Evolutionary conservation across 345 rosid genomes (phyloP).

Genomic region (Trapa incisa): DNA sequence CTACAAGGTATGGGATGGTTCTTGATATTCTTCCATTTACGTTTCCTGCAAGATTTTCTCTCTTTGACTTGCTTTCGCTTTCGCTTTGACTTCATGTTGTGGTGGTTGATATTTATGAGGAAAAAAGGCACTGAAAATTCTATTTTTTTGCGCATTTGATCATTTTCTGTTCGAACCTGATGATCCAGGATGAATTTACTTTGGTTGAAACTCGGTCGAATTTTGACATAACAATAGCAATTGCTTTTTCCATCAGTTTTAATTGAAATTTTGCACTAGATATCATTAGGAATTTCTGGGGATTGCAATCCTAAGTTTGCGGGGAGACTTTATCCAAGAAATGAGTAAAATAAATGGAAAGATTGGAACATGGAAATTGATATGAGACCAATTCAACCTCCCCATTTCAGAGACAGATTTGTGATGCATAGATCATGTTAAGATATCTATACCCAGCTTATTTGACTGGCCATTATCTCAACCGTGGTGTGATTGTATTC

Average conservation of each 20-base stretch:
- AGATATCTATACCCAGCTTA: background rate
- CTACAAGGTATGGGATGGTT: constrained; percentile 31
- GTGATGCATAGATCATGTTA: background rate
- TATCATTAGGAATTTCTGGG: background rate
- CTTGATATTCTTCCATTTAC: background rate
- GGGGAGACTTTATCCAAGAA: background rate
- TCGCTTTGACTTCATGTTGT: too few species aligned
- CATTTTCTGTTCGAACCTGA: too few species aligned
- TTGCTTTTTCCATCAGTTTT: background rate
- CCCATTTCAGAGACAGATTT: background rate
- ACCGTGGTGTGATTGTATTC: background rate
- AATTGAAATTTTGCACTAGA: background rate
- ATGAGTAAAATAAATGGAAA: too few species aligned
- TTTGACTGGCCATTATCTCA: too few species aligned
- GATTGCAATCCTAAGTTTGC: background rate
- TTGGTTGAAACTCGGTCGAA: background rate
- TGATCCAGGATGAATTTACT: too few species aligned
- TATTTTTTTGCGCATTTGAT: too few species aligned
- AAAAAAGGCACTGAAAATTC: too few species aligned
- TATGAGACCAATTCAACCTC: too few species aligned
- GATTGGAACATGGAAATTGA: too few species aligned
- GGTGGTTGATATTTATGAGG: too few species aligned
- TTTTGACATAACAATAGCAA: background rate
- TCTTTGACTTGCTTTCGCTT: background rate
- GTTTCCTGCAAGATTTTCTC: background rate